phyloP scores from a whole-genome alignment of 345 rosid species.

The Gossypium anomalum region DNA sequence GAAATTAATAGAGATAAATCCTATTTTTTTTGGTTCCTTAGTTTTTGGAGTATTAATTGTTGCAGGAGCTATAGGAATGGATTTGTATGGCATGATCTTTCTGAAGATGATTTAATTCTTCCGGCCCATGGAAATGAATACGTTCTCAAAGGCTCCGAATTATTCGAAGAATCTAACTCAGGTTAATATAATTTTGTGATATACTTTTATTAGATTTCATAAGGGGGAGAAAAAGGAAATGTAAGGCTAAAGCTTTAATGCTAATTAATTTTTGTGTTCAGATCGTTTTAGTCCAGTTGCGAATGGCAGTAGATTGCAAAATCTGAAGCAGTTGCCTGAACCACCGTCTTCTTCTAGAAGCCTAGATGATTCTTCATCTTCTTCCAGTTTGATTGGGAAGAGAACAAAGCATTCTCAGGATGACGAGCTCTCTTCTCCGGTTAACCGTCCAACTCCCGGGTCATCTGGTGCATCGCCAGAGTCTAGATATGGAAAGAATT shows the following conservation, averaged over 20 bases:
- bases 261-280: slow-evolving; percentile 20
- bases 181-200: slow-evolving; percentile 32
- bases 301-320: slow-evolving; percentile 27
- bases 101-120: slow-evolving; percentile 74
- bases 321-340: slow-evolving; percentile 61
- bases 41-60: neutral
- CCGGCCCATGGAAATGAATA: slow-evolving; percentile 91
- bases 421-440: slow-evolving; percentile 72
- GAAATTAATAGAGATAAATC: slow-evolving; percentile 1
- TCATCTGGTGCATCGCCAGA: slow-evolving; percentile 65
- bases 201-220: neutral
- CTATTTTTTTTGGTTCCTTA: neutral
- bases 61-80: slow-evolving; percentile 95
- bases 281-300: slow-evolving; percentile 46
- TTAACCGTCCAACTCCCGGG: slow-evolving; percentile 40
- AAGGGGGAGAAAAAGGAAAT: neutral
- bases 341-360: slow-evolving; percentile 68
- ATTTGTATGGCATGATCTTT: slow-evolving; percentile 94
- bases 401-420: slow-evolving; percentile 65
- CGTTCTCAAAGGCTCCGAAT: slow-evolving; percentile 93
- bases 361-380: slow-evolving; percentile 73
- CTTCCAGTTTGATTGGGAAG: slow-evolving; percentile 71
- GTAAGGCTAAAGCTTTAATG: neutral
- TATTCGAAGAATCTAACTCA: slow-evolving; percentile 61
- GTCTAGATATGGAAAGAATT: slow-evolving; percentile 55